Conservation (phyloP, 371 early-diverging fungal species). For the Mortierella sp. region DNA sequence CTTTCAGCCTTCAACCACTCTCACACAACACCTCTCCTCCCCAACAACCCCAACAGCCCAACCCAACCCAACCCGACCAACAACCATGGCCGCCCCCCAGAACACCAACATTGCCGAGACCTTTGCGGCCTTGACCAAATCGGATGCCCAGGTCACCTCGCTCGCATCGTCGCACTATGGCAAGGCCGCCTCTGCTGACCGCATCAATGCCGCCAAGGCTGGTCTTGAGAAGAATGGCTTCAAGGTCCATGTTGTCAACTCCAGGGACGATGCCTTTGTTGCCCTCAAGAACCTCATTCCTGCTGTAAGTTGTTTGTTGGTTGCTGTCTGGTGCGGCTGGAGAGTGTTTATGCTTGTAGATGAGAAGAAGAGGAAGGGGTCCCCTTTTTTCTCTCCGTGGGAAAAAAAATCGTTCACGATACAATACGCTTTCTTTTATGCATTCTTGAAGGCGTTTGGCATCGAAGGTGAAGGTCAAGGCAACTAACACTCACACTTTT, state of each 20-base stretch:
- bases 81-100: slow-evolving; percentile 29
- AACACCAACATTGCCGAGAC: slow-evolving; percentile 55
- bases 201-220: slow-evolving; percentile 51
- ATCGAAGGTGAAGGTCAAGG: background rate
- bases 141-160: slow-evolving; percentile 36
- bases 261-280: slow-evolving; percentile 46
- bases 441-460: background rate
- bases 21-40: background rate
- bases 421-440: background rate
- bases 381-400: background rate
- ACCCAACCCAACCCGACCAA: background rate
- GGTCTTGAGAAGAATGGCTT: slow-evolving; percentile 58
- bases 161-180: slow-evolving; percentile 33
- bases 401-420: background rate
- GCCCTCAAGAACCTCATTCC: slow-evolving; percentile 58
- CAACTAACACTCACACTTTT: too few species aligned
- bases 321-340: background rate
- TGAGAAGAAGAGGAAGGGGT: background rate
- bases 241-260: slow-evolving; percentile 53
- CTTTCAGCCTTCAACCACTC: background rate
- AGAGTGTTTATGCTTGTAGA: background rate
- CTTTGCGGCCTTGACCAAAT: slow-evolving; percentile 33
- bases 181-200: slow-evolving; percentile 56
- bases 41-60: background rate
- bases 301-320: slow-evolving; percentile 19